These are phyloP conservation scores for Arxiozyma slooffiae DNA, from an alignment of 1,139 yeast genomes.

Conservation along the genomic window DNA sequence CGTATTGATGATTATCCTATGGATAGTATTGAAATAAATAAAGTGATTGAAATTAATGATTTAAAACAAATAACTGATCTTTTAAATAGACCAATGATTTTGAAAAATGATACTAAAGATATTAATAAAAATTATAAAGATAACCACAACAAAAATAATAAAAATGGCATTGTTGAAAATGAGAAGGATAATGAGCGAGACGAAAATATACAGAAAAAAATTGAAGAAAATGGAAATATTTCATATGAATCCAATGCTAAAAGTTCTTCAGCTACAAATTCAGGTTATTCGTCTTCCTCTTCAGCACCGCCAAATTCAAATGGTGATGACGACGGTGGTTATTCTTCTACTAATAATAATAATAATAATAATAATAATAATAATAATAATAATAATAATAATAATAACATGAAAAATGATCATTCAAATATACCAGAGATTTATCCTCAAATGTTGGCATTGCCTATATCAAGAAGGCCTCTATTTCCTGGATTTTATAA, in stretches of 20 bases:
- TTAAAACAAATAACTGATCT: not conserved
- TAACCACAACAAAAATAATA: conserved; percentile 1
- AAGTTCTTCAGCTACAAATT: not conserved
- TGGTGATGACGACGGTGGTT: conserved; percentile 2
- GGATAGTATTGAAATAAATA: not conserved
- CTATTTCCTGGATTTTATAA: conserved; percentile 53
- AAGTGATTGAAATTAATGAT: not conserved
- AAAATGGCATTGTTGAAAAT: too few species aligned
- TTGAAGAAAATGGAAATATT: conserved; percentile 1
- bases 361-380: too few species aligned
- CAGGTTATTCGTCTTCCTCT: conserved; percentile 1
- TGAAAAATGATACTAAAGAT: not conserved
- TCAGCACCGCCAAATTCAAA: conserved; percentile 6
- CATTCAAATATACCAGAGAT: conserved; percentile 35
- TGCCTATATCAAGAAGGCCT: conserved; percentile 53
- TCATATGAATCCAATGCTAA: not conserved
- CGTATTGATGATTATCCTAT: too few species aligned
- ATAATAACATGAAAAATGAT: conserved; percentile 1
- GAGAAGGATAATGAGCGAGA: conserved; percentile 3
- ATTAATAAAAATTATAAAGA: not conserved
- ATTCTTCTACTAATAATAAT: not conserved
- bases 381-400: too few species aligned
- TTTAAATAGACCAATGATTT: not conserved
- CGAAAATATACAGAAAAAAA: conserved; percentile 8
- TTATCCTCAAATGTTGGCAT: conserved; percentile 49